Base-by-base conservation (phyloP, 169 alveolate species). In the Eimeria maxima region DNA sequence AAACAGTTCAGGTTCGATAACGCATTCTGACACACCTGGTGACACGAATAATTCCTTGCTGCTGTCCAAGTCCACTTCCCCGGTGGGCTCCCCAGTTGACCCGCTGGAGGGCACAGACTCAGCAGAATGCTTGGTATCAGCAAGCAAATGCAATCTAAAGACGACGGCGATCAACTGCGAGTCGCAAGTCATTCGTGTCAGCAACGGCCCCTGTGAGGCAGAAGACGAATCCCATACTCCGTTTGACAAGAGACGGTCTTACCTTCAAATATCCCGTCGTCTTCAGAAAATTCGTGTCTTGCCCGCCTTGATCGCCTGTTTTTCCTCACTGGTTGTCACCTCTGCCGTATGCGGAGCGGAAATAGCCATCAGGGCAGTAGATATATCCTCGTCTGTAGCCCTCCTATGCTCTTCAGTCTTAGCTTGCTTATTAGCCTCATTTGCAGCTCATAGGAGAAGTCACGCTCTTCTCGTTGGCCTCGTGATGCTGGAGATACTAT, bases 391-490 rank as follows among this genome's bases (percentile, higher is more conserved):
- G 0, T 11, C 81, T 20, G 4, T 87, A 33, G 42, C 93, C 53
- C 44, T 87, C 60, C 7, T 87, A 14, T 47, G 78, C 18, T 87
- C 81, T 47, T 57, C 93, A 38, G 57, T 63, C 24, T 38, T 87
- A n/a, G 81, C 67, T 24, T 87, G 57, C 71, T 24, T 87, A 10
- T 71, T 87, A 22, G 81, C 81, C 47, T 63, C 20, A 33, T 22
- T 63, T 16, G 93, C 93, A 60, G 83, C 93, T 29, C 53, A 47
- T 65, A 63, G 13, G n/a, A 87, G 44, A 42, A 87, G 93, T 53
- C 93, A 87, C 65, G 78, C 60, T 16, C 83, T 60, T 38, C 93
- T 87, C 65, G 93, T 87, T 60, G 93, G 93, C 67, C 67, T 87
- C 27, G 83, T 87, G 45, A 20, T 87, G 55, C 80, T 87, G 38